phyloP scores from a whole-genome alignment of 768 basidiomycete genomes.

The Termitomyces sp. region DNA sequence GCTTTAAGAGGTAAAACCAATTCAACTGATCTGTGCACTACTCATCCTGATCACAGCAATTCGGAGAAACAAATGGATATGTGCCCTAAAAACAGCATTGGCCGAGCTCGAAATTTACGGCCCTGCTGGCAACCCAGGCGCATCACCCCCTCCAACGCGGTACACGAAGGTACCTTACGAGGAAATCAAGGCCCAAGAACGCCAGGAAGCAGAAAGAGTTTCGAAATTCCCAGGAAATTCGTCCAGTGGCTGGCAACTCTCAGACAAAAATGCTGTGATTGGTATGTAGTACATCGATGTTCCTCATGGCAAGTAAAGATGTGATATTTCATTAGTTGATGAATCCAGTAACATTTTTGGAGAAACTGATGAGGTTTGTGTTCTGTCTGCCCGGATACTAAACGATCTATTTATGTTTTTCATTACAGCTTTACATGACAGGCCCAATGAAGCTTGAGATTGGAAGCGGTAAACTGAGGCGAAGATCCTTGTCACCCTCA shows the following conservation, averaged over 20 bases:
- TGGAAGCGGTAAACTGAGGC: slow-evolving; percentile 1
- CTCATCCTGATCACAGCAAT: slow-evolving; percentile 42
- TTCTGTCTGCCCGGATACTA: slow-evolving; percentile 1
- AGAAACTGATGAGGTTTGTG: slow-evolving; percentile 32
- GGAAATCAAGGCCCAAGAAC: slow-evolving; percentile 42
- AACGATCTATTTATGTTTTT: background rate
- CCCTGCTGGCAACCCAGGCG: slow-evolving; percentile 54
- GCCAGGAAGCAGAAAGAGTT: slow-evolving; percentile 25
- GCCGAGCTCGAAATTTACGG: slow-evolving; percentile 72
- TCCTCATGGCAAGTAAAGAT: background rate
- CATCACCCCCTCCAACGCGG: slow-evolving; percentile 48
- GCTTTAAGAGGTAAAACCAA: slow-evolving; percentile 55
- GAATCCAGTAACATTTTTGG: slow-evolving; percentile 44
- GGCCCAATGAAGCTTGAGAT: slow-evolving; percentile 10
- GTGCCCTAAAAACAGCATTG: slow-evolving; percentile 73
- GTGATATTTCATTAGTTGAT: slow-evolving; percentile 25
- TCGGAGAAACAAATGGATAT: slow-evolving; percentile 90
- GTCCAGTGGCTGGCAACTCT: slow-evolving; percentile 45
- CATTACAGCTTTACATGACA: slow-evolving; percentile 19
- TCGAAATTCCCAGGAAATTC: slow-evolving; percentile 25
- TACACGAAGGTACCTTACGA: slow-evolving; percentile 79
- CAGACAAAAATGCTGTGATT: slow-evolving; percentile 49
- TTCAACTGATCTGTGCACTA: slow-evolving; percentile 1
- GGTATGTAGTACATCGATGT: slow-evolving; percentile 30
- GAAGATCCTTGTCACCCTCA: slow-evolving; percentile 8